phyloP scores from a whole-genome alignment of 192 early-diverging fungal genomes.

The Coemansia sp. region DNA sequence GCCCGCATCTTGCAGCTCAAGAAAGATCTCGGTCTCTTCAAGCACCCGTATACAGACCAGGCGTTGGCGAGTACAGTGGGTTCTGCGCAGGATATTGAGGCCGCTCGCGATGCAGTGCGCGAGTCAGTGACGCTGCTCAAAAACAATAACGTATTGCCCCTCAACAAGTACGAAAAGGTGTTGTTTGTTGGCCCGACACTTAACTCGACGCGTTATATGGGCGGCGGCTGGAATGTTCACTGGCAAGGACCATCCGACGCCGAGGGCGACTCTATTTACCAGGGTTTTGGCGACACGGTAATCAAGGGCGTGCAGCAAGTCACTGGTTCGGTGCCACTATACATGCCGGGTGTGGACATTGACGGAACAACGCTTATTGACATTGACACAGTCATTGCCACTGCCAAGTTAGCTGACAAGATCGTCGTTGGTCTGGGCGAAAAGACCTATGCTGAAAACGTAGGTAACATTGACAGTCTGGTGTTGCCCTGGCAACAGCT shows the following conservation, averaged over 20 bases:
- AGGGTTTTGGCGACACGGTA: constrained; percentile 43
- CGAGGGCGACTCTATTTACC: constrained; percentile 53
- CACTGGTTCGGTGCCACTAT: constrained; percentile 20
- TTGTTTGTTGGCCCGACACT: constrained; percentile 61
- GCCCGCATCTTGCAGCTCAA: constrained; percentile 62
- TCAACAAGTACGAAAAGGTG: constrained; percentile 46
- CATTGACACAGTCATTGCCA: constrained; percentile 30
- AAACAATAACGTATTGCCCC: constrained; percentile 55
- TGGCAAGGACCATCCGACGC: constrained; percentile 56
- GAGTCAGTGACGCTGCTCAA: constrained; percentile 63
- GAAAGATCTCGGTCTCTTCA: constrained; percentile 64
- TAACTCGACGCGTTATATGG: constrained; percentile 55
- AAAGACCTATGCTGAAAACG: constrained; percentile 59
- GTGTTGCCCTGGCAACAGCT: constrained; percentile 52
- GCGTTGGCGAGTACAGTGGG: constrained; percentile 41
- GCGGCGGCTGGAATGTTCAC: constrained; percentile 64
- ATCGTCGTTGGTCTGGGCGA: constrained; percentile 61
- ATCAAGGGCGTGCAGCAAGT: constrained; percentile 34
- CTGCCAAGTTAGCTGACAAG: constrained; percentile 51
- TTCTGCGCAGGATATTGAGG: constrained; percentile 51
- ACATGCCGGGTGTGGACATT: constrained; percentile 49
- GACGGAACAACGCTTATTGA: constrained; percentile 52
- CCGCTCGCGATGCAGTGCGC: constrained; percentile 53
- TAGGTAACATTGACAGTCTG: constrained; percentile 57
- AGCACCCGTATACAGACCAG: constrained; percentile 42